A percentile compares a stretch with the other conserved stretches of the same genome.
Conservation (phyloP, 768 basidiomycete genomes). For the Tylopilus rubrobrunneus region DNA sequence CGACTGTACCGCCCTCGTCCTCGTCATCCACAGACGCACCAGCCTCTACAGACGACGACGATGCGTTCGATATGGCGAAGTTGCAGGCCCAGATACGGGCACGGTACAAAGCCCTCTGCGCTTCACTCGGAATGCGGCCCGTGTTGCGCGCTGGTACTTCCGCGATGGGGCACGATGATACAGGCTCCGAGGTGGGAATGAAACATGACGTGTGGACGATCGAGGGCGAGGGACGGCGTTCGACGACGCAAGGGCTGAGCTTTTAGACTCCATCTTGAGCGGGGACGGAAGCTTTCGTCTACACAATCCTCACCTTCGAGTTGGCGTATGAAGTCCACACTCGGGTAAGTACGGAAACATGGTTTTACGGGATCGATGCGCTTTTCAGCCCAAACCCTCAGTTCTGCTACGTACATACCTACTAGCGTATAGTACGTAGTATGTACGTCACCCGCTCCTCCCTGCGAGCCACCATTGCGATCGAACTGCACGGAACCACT, state of each 20-base stretch:
- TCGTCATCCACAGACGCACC: neutral
- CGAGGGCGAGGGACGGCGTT: conserved; percentile 5
- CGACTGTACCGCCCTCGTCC: conserved; percentile 32
- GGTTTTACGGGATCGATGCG: too few relatives aligned
- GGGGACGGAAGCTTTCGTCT: too few relatives aligned
- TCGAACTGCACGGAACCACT: too few relatives aligned
- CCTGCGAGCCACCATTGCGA: too few relatives aligned
- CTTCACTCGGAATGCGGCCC: conserved; percentile 68
- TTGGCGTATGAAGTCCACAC: too few relatives aligned
- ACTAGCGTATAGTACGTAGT: too few relatives aligned
- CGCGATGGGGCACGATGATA: neutral
- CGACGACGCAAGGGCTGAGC: conserved; percentile 15
- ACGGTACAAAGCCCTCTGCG: conserved; percentile 82
- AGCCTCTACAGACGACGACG: conserved; percentile 14
- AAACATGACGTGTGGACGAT: conserved; percentile 9
- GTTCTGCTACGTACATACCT: too few relatives aligned
- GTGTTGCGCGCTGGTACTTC: conserved; percentile 29
- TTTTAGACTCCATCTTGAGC: conserved; percentile 5
- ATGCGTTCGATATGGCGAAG: conserved; percentile 62
- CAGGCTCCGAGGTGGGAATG: neutral
- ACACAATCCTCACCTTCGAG: neutral
- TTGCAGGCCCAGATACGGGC: conserved; percentile 84
- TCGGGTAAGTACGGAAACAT: neutral
- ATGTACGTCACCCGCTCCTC: too few relatives aligned
- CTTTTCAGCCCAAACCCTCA: too few relatives aligned